Evolutionary conservation across 768 basidiomycete species (phyloP).

Genomic region (Pisolithus albus): DNA sequence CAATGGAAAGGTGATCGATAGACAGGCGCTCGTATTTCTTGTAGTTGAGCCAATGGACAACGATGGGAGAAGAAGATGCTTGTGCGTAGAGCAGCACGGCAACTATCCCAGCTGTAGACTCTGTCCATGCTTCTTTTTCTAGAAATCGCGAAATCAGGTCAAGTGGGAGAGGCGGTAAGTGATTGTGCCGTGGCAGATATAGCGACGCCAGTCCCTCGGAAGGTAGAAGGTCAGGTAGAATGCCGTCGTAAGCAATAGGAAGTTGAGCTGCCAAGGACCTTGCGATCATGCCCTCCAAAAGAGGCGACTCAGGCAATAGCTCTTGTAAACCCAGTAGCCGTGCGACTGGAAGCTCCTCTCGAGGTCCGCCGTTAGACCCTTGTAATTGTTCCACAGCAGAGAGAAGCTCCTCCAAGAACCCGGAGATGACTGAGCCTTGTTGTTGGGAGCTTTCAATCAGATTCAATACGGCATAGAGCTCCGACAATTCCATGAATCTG

Average conservation of each 20-base stretch:
- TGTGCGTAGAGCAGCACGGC: slow-evolving; percentile 39
- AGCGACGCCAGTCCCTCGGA: not conserved
- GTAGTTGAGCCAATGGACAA: slow-evolving; percentile 36
- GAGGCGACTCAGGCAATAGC: slow-evolving; percentile 27
- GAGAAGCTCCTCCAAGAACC: slow-evolving; percentile 32
- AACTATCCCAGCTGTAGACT: slow-evolving; percentile 39
- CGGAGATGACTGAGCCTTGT: not conserved
- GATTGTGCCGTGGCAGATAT: not conserved
- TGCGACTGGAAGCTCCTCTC: slow-evolving; percentile 22
- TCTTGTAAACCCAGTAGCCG: slow-evolving; percentile 34
- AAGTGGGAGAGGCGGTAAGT: slow-evolving; percentile 8
- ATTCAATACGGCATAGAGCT: slow-evolving; percentile 42
- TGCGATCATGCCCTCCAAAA: slow-evolving; percentile 46
- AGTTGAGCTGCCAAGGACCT: slow-evolving; percentile 31
- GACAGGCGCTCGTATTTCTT: slow-evolving; percentile 9
- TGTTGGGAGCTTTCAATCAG: slow-evolving; percentile 16
- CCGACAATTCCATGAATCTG: slow-evolving; percentile 39
- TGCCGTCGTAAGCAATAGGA: slow-evolving; percentile 25
- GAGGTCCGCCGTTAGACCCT: not conserved
- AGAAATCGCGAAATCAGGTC: slow-evolving; percentile 34
- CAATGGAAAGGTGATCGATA: slow-evolving; percentile 28
- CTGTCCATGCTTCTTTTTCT: slow-evolving; percentile 35
- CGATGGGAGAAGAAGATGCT: slow-evolving; percentile 17
- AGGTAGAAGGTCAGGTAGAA: slow-evolving; percentile 3
- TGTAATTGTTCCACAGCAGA: slow-evolving; percentile 20